Conservation (phyloP, 2,329 filamentous ascomycete species). For the Blastomyces silverae region DNA sequence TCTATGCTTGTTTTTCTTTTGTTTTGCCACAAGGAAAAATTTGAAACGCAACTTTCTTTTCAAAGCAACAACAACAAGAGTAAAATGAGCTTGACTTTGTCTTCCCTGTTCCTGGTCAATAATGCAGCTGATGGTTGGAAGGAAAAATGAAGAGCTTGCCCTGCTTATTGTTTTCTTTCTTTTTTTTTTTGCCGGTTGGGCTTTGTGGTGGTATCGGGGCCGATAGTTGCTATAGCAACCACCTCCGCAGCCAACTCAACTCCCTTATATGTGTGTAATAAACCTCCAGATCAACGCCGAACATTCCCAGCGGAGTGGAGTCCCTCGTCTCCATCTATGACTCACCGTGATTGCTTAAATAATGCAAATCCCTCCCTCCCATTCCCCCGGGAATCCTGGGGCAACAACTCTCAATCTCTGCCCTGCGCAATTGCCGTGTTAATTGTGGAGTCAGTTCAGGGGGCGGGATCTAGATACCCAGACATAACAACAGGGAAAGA, state of each 20-base stretch:
- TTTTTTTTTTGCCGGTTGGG: neutral
- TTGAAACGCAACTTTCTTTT: neutral
- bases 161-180: too few species aligned
- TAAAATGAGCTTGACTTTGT: constrained; percentile 26
- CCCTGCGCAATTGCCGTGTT: constrained; percentile 1
- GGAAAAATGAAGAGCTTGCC: neutral
- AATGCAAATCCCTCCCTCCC: neutral
- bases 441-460: neutral
- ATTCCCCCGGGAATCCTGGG: neutral
- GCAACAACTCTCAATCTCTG: neutral
- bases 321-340: neutral
- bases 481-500: neutral
- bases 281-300: neutral
- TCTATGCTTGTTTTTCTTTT: neutral
- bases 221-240: constrained; percentile 40
- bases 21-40: neutral
- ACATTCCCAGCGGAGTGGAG: neutral
- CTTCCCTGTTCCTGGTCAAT: constrained; percentile 14
- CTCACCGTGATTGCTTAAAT: neutral
- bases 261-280: too few species aligned
- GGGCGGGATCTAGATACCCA: neutral
- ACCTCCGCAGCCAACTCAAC: neutral
- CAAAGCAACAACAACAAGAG: neutral
- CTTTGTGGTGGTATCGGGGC: constrained; percentile 16
- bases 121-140: constrained; percentile 13